A percentile compares a stretch with the other conserved stretches of the same genome.
Evolutionary conservation across 495 filamentous ascomycete species (phyloP).

Genomic region (Aspergillus ellipticus): DNA sequence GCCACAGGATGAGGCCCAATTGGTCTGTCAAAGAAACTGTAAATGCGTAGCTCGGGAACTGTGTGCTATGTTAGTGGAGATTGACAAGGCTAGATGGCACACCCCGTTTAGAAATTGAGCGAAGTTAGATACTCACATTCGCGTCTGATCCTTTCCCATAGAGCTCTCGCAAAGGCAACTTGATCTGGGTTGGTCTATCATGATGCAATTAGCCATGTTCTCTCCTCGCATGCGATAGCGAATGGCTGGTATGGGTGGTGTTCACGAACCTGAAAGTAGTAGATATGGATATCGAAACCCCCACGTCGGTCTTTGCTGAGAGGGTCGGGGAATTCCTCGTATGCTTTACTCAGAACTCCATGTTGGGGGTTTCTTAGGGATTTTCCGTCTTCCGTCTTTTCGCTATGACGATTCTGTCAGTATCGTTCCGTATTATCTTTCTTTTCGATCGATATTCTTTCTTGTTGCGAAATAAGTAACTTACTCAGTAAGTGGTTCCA

Average conservation of each 20-base stretch:
- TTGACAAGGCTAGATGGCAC: background rate
- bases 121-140: constrained; percentile 59
- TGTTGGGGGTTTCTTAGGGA: constrained; percentile 57
- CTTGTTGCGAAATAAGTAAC: constrained; percentile 4
- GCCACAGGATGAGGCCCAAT: constrained; percentile 78
- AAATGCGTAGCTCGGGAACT: constrained; percentile 86
- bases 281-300: constrained; percentile 77
- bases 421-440: background rate
- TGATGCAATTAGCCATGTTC: background rate
- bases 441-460: background rate
- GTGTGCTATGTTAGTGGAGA: background rate
- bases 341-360: constrained; percentile 56
- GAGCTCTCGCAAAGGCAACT: constrained; percentile 58
- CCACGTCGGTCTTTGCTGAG: constrained; percentile 57
- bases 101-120: background rate
- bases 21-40: constrained; percentile 69
- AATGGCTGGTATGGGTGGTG: no score
- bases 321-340: constrained; percentile 61
- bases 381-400: constrained; percentile 60
- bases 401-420: constrained; percentile 23
- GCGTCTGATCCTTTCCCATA: constrained; percentile 73
- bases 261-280: constrained; percentile 54
- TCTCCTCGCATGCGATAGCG: background rate
- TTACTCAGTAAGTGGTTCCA: constrained; percentile 60
- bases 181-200: constrained; percentile 57